A percentile compares a stretch with the other conserved stretches of the same genome.
Evolutionary conservation across 2,329 filamentous ascomycete species (phyloP).

Genomic region (Talaromyces sp.): DNA sequence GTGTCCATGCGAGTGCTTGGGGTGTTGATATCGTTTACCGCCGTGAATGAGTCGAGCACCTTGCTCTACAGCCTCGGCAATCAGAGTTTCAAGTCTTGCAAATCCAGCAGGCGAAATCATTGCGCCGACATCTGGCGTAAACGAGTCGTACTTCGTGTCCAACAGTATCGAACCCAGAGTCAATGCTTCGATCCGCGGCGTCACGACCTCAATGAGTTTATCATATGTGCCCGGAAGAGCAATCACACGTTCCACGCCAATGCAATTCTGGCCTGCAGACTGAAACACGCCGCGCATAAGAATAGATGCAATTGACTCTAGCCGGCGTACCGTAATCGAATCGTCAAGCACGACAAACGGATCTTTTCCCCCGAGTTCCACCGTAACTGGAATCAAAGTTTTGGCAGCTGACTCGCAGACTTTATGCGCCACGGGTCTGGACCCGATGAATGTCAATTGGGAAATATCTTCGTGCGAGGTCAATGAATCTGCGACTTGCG

Average conservation of each 20-base stretch:
- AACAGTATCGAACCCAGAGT: constrained; percentile 70
- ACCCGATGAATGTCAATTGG: constrained; percentile 96
- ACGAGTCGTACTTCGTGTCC: constrained; percentile 34
- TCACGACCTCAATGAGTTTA: constrained; percentile 65
- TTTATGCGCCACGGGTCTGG: constrained; percentile 76
- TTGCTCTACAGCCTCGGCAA: constrained; percentile 70
- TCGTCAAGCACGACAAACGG: constrained; percentile 87
- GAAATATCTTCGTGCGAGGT: constrained; percentile 80
- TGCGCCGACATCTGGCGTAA: constrained; percentile 71
- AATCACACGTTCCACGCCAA: constrained; percentile 92
- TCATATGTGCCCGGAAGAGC: constrained; percentile 74
- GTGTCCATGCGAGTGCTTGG: constrained; percentile 71
- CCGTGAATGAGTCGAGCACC: constrained; percentile 81
- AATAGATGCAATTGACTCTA: constrained; percentile 73
- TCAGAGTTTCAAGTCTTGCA: constrained; percentile 68
- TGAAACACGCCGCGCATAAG: constrained; percentile 93
- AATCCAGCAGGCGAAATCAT: constrained; percentile 81
- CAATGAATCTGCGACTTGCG: constrained; percentile 72
- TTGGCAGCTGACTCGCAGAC: constrained; percentile 85
- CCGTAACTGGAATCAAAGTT: constrained; percentile 78
- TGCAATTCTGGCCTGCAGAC: constrained; percentile 93
- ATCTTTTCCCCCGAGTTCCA: constrained; percentile 94
- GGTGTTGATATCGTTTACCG: constrained; percentile 69
- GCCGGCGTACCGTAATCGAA: constrained; percentile 52
- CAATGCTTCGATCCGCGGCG: constrained; percentile 69